These are phyloP conservation scores for Anthracocystis setariae DNA, from an alignment of 1,284 basidiomycete species.

Conservation along the genomic window DNA sequence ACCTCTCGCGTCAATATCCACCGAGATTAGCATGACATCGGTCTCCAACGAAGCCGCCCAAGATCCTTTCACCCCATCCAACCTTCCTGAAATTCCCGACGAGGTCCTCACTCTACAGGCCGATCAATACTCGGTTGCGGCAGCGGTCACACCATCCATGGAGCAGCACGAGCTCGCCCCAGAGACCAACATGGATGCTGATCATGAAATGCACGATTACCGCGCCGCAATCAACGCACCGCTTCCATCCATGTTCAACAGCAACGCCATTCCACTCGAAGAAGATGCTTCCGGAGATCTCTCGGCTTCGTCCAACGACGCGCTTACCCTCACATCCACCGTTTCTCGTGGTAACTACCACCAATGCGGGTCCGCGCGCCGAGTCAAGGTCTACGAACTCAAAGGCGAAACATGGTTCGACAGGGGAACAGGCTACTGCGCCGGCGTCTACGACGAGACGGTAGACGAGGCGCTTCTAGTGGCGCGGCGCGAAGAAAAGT, in stretches of 20 bases:
- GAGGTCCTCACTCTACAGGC: constrained; percentile 27
- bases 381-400: constrained; percentile 66
- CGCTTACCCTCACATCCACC: constrained; percentile 59
- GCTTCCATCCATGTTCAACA: constrained; percentile 50
- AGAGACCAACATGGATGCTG: constrained; percentile 21
- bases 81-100: constrained; percentile 41
- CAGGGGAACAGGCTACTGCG: constrained; percentile 66
- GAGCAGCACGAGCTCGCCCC: constrained; percentile 7
- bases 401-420: constrained; percentile 65
- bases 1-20: background rate
- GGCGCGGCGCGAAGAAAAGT: constrained; percentile 60
- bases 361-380: constrained; percentile 65
- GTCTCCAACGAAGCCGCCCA: constrained; percentile 14
- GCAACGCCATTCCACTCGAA: constrained; percentile 41
- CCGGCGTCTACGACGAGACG: constrained; percentile 65
- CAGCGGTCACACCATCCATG: constrained; percentile 13
- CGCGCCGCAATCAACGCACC: constrained; percentile 29
- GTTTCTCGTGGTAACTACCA: constrained; percentile 63
- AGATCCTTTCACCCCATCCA: constrained; percentile 21
- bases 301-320: constrained; percentile 42
- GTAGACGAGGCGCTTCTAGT: constrained; percentile 65
- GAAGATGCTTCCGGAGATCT: constrained; percentile 47
- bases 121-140: constrained; percentile 12
- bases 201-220: constrained; percentile 30
- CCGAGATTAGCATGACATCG: constrained; percentile 9